Base-by-base conservation (phyloP, 306 rosid genomes). In the Cyamopsis tetragonoloba region DNA sequence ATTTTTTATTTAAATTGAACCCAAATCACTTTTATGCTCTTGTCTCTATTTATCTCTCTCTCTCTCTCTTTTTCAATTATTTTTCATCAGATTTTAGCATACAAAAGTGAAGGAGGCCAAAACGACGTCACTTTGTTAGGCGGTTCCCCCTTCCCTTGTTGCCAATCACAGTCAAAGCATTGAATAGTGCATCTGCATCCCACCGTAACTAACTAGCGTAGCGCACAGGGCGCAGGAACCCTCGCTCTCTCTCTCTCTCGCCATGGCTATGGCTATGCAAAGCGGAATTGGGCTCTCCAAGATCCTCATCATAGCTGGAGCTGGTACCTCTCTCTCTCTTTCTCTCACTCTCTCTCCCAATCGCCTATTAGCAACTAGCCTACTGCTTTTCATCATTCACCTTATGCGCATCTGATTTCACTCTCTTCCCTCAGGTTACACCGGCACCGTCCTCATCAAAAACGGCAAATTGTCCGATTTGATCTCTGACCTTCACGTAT, bases 401-500 rank as follows among this genome's bases (percentile, higher is more conserved):
- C 9, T 32, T 26, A 3, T 6, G 7, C 60, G 49, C 27, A 57
- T 81, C 57, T 53, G 62, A 68, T 80, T 42, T n/a, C 46, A 34
- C 42, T 69, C 32, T 17, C 3, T 67, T 22, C 68, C 3, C 62
- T 4, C 68, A 95, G 99, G 99, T 18, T 93, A 90, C 79, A 88
- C 97, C 31, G 64, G 86, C 56, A 82, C 97, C 43, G 66, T 90
- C 49, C 74, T 95, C 60, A 28, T 85, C 1, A 77, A 91, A 82
- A 79, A 90, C 73, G 88, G 91, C 0, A 90, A 90, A 70, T 12
- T 95, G 3, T 90, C 97, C 11, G 96, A 90, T 49, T 11, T 90
- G 20, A 66, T 90, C 42, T 89, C 89, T 32, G 91, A 90, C 28
- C 83, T 95, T 50, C 99, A 95, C 96, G 97, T 88, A 37, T 37